Evolutionary conservation across 2,329 filamentous ascomycete species (phyloP), one percentile per base, ranked within the genome.

Genomic region (Mycogone perniciosa): DNA sequence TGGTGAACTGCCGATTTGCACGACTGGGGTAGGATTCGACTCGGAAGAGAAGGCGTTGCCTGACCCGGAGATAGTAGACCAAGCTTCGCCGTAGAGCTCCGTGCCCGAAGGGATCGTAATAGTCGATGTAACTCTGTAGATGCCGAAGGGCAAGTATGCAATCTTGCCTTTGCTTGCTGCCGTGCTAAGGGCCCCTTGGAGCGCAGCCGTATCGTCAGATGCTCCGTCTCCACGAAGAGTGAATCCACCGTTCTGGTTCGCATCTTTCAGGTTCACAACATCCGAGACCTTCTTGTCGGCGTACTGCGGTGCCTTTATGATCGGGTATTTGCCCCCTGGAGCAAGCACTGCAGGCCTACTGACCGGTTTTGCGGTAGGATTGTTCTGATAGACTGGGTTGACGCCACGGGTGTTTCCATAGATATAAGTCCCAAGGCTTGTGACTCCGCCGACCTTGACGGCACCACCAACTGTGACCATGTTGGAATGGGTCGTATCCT

Each of bases 201-300:
- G 71, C 2, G 79, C 79, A 3, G 68, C 66, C 3, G 82, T 85
- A 58, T 84, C 80, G 61, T 85, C 81, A 1, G 76, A 76, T 2
- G 64, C 62, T 9, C 79, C 81, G 60, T 84, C 74, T 44, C 80
- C 81, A 20, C 39, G 40, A 3, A 52, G 50, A n/a, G 50, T 37
- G 26, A 44, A 42, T 26, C 50, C 50, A 6, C 50, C 50, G 35
- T 52, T 52, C 37, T 52, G 45, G 26, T 4, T 48, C 7, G 46
- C 4, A 7, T 52, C 50, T 40, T 52, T 52, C 45, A 52, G 35
- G 37, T 52, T 52, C 35, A 48, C 13, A 29, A 52, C 50, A 39
- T 52, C 31, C 3, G 20, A 26, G 20, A 41, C 29, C 6, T 40
- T 48, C 31, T 44, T 41, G 35, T 10, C 31, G 7, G 50, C 50